A percentile compares a stretch with the other conserved stretches of the same genome.
These are phyloP conservation scores for Suillus americanus DNA, from an alignment of 768 basidiomycete genomes.

Conservation along the genomic window DNA sequence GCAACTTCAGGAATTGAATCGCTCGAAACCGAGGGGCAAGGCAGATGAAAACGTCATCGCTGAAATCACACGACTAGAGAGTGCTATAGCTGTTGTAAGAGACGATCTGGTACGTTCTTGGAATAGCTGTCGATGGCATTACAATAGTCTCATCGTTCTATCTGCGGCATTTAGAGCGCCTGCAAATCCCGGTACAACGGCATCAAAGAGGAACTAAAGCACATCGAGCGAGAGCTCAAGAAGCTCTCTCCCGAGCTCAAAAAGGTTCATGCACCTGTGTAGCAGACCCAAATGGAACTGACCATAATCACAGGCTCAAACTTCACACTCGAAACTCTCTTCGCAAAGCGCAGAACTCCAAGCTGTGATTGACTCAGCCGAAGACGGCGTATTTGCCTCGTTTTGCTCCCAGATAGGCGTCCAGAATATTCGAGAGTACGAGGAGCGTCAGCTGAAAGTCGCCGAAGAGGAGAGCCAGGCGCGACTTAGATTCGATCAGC, in stretches of 20 bases:
- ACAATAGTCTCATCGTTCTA: background rate
- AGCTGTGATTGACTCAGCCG: constrained; percentile 67
- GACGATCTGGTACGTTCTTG: constrained; percentile 74
- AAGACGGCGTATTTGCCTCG: constrained; percentile 70
- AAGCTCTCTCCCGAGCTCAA: constrained; percentile 66
- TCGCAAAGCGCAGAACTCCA: constrained; percentile 55
- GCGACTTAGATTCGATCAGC: constrained; percentile 77
- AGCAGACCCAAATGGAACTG: background rate
- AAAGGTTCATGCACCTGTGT: constrained; percentile 46
- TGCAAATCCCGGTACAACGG: constrained; percentile 75
- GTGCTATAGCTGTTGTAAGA: constrained; percentile 66
- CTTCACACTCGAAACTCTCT: constrained; percentile 50
- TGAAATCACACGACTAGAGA: constrained; percentile 79
- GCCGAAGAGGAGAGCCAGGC: constrained; percentile 89
- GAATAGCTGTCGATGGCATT: background rate
- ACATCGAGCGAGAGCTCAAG: constrained; percentile 70
- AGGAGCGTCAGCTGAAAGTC: constrained; percentile 85
- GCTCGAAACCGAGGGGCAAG: constrained; percentile 80
- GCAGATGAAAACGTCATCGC: constrained; percentile 77
- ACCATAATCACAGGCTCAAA: constrained; percentile 45
- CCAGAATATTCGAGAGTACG: constrained; percentile 85
- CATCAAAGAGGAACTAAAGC: constrained; percentile 81
- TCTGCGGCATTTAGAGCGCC: constrained; percentile 51
- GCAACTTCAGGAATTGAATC: constrained; percentile 80
- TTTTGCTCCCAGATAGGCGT: constrained; percentile 86